phyloP scores from a whole-genome alignment of 208 protist genomes.

The Trypanosoma mega region DNA sequence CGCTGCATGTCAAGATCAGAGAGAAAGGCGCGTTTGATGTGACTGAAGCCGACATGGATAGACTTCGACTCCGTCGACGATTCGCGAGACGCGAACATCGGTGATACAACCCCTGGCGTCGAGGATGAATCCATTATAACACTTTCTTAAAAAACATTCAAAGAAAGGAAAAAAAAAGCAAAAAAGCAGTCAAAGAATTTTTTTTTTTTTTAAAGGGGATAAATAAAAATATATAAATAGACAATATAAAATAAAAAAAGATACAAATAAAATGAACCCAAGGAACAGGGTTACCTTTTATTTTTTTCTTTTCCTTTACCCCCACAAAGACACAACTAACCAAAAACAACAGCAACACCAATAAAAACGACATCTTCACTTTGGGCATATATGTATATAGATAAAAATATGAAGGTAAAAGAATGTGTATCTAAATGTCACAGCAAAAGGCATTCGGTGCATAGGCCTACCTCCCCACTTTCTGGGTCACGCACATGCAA shows the following conservation, averaged over 20 bases:
- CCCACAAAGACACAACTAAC: no score
- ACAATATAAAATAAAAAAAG: neutral
- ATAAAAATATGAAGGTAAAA: neutral
- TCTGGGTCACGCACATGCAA: slow-evolving; percentile 43
- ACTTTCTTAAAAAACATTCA: neutral
- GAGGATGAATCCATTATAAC: neutral
- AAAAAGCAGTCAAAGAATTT: neutral
- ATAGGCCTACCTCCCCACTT: slow-evolving; percentile 26
- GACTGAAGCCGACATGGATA: slow-evolving; percentile 3
- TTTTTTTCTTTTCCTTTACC: no score
- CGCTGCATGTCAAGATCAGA: slow-evolving; percentile 4
- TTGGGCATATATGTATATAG: neutral
- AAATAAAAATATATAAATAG: slow-evolving; percentile 1
- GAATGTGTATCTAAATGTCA: neutral
- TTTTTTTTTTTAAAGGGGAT: no score
- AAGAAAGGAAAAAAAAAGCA: slow-evolving; percentile 10
- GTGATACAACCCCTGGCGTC: neutral
- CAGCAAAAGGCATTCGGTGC: slow-evolving; percentile 1
- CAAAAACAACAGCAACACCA: neutral
- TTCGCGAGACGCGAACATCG: neutral
- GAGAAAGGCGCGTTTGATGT: slow-evolving; percentile 23
- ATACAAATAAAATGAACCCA: no score
- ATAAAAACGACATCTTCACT: neutral
- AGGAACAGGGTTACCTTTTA: no score
- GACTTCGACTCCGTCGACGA: neutral